phyloP scores from a whole-genome alignment of 2,329 filamentous ascomycete species.

The Fusarium longipes region DNA sequence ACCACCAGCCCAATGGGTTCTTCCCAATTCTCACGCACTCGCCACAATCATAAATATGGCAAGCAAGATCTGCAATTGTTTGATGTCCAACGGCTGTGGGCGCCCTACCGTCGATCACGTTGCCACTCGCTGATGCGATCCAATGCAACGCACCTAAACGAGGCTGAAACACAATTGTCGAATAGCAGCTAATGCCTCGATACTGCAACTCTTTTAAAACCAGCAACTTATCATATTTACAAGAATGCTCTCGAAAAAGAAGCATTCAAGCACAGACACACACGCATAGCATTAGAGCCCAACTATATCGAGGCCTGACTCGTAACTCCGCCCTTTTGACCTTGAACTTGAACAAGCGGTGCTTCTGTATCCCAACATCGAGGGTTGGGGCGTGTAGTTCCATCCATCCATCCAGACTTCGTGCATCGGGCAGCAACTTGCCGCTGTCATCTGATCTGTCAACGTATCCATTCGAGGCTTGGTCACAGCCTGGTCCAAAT shows the following conservation, averaged over 20 bases:
- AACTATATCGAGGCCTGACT: slow-evolving; percentile 33
- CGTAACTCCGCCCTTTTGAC: slow-evolving; percentile 14
- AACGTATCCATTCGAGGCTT: slow-evolving; percentile 14
- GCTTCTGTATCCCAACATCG: neutral
- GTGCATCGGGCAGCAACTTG: slow-evolving; percentile 35
- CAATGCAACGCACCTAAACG: slow-evolving; percentile 38
- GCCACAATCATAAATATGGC: slow-evolving; percentile 23
- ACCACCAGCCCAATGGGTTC: slow-evolving; percentile 30
- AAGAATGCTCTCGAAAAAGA: slow-evolving; percentile 3
- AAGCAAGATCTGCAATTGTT: slow-evolving; percentile 11
- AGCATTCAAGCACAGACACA: slow-evolving; percentile 2
- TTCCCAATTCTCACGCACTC: slow-evolving; percentile 12
- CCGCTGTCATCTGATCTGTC: slow-evolving; percentile 6
- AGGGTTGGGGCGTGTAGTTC: slow-evolving; percentile 7
- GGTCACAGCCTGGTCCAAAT: neutral
- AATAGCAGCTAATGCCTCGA: slow-evolving; percentile 25
- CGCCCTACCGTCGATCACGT: slow-evolving; percentile 41
- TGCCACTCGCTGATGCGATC: slow-evolving; percentile 39
- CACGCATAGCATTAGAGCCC: slow-evolving; percentile 10
- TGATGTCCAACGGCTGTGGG: slow-evolving; percentile 27
- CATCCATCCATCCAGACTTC: neutral
- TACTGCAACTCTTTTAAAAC: slow-evolving; percentile 11
- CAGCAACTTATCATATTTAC: slow-evolving; percentile 17
- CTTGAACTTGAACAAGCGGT: neutral
- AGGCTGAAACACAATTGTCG: slow-evolving; percentile 37